These are phyloP conservation scores for Acacia confusa DNA, from an alignment of 306 rosid species.

Conservation along the genomic window DNA sequence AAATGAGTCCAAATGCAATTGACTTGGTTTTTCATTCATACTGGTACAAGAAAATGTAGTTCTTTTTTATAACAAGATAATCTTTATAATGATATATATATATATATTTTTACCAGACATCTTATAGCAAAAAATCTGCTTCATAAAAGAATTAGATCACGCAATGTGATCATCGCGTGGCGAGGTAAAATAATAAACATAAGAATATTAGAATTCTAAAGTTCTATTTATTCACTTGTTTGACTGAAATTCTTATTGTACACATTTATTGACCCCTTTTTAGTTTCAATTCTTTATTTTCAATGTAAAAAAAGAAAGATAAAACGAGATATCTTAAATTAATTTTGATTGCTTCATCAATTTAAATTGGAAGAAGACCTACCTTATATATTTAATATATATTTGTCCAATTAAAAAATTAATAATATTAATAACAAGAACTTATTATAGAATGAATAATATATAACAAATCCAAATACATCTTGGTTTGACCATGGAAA, in stretches of 20 bases:
- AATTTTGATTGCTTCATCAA: background rate
- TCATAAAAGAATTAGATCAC: background rate
- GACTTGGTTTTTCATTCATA: background rate
- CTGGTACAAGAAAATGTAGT: background rate
- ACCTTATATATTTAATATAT: background rate
- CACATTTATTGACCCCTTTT: background rate
- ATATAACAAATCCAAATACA: too few species aligned
- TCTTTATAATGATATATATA: background rate
- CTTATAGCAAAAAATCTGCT: background rate
- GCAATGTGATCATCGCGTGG: background rate
- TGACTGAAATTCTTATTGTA: background rate
- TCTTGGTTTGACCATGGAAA: background rate
- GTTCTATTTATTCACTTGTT: background rate
- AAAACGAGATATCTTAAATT: background rate
- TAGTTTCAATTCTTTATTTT: background rate
- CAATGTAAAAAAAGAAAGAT: background rate
- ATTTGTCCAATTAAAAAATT: background rate
- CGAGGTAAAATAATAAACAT: background rate
- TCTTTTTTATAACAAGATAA: background rate
- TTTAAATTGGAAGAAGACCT: background rate
- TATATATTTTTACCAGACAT: background rate
- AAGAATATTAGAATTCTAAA: background rate
- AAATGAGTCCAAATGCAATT: background rate
- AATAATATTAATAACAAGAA: too few species aligned
- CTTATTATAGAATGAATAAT: too few species aligned